Base-by-base conservation (phyloP, 2,329 filamentous ascomycete species). In the Cyanodermella asteris region DNA sequence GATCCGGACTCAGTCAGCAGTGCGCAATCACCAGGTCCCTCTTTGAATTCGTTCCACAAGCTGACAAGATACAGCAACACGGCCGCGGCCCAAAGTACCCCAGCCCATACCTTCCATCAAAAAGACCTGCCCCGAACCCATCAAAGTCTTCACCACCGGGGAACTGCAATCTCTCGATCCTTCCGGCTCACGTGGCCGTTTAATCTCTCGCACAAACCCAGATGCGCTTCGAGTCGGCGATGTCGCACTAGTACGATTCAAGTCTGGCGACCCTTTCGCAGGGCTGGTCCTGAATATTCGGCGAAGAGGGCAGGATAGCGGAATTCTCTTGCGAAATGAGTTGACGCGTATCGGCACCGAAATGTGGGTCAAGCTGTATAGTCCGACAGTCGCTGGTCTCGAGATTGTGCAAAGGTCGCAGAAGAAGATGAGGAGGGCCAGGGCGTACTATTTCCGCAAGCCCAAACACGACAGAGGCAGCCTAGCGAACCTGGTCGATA, bases 141-240 rank as follows among this genome's bases (percentile, higher is more conserved):
- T n/a, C n/a, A n/a, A n/a, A n/a, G n/a, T n/a, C n/a, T n/a, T n/a
- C n/a, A n/a, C n/a, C n/a, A n/a, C n/a, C n/a, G n/a, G n/a, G n/a
- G n/a, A n/a, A n/a, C n/a, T n/a, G n/a, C n/a, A n/a, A n/a, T n/a
- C 73, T 91, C 74, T 93, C 41, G 87, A 97, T 51, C 80, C 81
- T 4, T 80, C 71, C 1, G 81, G 81, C 24, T 71, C 74, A 26
- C 75, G 84, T 32, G 73, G 71, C 21, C 65, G 68, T 16, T 69
- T 97, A 29, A 93, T 97, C 56, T 66, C 70, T 36, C 66, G 64
- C 37, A 51, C 61, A 26, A 90, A 84, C 50, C 63, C 64, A 16
- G 80, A 93, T 46, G 65, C 70, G 39, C 80, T 73, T 28, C 72
- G 74, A 40, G 66, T 75, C 2, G 87, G 87, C 41, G 87, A 97